Percentiles rank a stretch among this genome's conserved stretches.
Evolutionary conservation across 164 flowering plant genomes (phyloP).

Genomic region (Nymphaea thermarum): DNA sequence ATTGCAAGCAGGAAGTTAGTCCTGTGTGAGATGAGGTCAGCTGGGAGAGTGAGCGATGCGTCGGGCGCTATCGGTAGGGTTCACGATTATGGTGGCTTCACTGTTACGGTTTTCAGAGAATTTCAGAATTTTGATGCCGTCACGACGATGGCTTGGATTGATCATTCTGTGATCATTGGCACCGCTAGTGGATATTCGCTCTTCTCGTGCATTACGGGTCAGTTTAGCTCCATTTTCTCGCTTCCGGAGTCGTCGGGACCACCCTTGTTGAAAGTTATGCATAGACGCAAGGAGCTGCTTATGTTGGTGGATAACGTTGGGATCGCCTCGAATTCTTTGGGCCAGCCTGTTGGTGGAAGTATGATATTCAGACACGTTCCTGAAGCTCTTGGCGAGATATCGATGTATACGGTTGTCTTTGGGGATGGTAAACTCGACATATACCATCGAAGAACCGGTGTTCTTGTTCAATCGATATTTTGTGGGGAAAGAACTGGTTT

Average conservation of each 20-base stretch:
- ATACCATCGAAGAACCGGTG: conserved; percentile 61
- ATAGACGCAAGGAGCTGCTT: conserved; percentile 47
- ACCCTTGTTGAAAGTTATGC: conserved; percentile 48
- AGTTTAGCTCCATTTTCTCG: conserved; percentile 42
- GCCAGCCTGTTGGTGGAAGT: conserved; percentile 90
- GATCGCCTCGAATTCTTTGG: conserved; percentile 47
- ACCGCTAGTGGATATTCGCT: conserved; percentile 52
- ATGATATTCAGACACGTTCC: conserved; percentile 55
- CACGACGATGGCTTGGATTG: conserved; percentile 61
- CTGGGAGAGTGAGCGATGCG: neutral
- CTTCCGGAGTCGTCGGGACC: conserved; percentile 53
- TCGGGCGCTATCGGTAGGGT: conserved; percentile 7
- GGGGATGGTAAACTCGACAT: conserved; percentile 62
- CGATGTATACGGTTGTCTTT: conserved; percentile 39
- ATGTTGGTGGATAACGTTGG: conserved; percentile 92
- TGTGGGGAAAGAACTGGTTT: conserved; percentile 38
- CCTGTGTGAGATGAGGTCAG: conserved; percentile 35
- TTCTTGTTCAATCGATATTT: conserved; percentile 42
- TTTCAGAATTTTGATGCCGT: conserved; percentile 53
- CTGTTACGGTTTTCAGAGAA: conserved; percentile 43
- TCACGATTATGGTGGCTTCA: conserved; percentile 14
- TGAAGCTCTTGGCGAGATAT: conserved; percentile 54
- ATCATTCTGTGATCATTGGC: conserved; percentile 73
- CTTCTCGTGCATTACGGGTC: conserved; percentile 52
- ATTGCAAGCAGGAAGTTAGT: conserved; percentile 47